Evolutionary conservation across 345 rosid species (phyloP), one percentile per base, ranked within the genome.

Genomic region (Dipteronia sinensis): DNA sequence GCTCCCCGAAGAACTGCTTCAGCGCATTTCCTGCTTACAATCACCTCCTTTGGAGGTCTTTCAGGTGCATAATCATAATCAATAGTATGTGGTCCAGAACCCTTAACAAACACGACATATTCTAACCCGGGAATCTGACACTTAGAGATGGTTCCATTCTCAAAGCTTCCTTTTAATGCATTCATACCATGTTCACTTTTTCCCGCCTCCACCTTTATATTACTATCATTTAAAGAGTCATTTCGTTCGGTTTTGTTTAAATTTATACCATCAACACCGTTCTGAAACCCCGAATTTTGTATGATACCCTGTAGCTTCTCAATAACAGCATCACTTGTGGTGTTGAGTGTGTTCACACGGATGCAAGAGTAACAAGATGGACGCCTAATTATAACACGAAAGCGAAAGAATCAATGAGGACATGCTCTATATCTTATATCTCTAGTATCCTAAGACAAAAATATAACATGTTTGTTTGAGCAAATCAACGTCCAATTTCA

Each of bases 1-100:
- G 99, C 99, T 81, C 99, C 99, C 65, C 98, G 91, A 53, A 96
- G 97, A 88, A 96, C 98, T 56, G 99, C 94, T 84, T 96, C 99
- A 76, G 97, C 98, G 81, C 99, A 96, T 85, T 96, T 96, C 77
- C 98, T 89, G 77, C 99, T 92, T 47, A 96, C 98, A n/a, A 96
- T 83, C 15, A 94, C 97, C 86, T 96, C 99, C 82, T 96, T 96
- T 0, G 88, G 96, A 40, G 95, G 89, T 40, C 64, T 82, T 12
- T 85, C 92, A 40, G 84, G 77, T 22, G 76, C 76, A 83, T 68
- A 81, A 34, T 83, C 91, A 78, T 96, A 94, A 69, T 89, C 89
- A 77, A 92, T 89, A 10, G 27, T 66, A 75, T 91, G 95, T 1
- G 99, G 99, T 17, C 99, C 98, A 15, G 95, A 90, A 62, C 99